Percentiles rank a stretch among this genome's conserved stretches.
Conservation (phyloP, 1,139 yeast genomes). For the Pneumocystis oryctolagi region DNA sequence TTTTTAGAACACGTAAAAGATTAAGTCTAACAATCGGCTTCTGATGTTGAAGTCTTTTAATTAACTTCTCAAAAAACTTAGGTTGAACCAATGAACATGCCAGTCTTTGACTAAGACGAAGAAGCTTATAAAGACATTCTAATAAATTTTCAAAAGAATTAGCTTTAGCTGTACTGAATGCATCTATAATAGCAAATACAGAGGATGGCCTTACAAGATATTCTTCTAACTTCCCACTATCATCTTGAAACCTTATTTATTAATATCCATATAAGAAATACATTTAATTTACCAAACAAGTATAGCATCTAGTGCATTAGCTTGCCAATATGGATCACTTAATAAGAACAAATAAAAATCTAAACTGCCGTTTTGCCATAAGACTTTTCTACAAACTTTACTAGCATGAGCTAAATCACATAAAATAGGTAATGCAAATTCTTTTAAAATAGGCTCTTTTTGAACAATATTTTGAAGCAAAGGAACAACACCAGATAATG, state of each 20-base stretch:
- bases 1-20: constrained; percentile 15
- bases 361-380: constrained; percentile 32
- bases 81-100: constrained; percentile 14
- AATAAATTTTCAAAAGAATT: constrained; percentile 17
- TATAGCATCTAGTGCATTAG: constrained; percentile 49
- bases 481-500: constrained; percentile 41
- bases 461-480: constrained; percentile 33
- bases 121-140: constrained; percentile 17
- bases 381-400: constrained; percentile 27
- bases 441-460: constrained; percentile 40
- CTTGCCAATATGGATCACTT: constrained; percentile 55
- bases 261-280: background rate
- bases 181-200: constrained; percentile 15
- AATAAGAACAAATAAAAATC: constrained; percentile 35
- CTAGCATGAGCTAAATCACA: constrained; percentile 48
- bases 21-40: constrained; percentile 17
- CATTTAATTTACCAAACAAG: constrained; percentile 19
- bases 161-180: constrained; percentile 16
- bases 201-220: constrained; percentile 14
- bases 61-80: constrained; percentile 13
- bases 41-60: constrained; percentile 14
- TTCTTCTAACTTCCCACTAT: constrained; percentile 20
- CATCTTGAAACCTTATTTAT: constrained; percentile 20
- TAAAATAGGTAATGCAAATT: constrained; percentile 46
- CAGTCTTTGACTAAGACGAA: constrained; percentile 16